Base-by-base conservation (phyloP, 2,329 filamentous ascomycete genomes). In the Dothiorella sarmentorum region DNA sequence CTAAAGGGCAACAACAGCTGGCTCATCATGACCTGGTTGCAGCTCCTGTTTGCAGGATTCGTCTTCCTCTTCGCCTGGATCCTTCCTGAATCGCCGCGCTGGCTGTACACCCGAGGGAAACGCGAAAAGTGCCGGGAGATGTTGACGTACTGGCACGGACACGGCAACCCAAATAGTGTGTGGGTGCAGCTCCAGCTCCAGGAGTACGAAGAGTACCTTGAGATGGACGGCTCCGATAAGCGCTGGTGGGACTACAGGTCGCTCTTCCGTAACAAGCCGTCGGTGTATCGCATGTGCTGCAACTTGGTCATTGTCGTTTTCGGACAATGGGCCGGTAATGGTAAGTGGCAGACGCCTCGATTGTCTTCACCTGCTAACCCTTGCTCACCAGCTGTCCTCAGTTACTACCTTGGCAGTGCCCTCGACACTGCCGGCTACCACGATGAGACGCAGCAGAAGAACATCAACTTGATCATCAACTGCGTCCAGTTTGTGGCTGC, bases 181-280 rank as follows among this genome's bases (percentile, higher is more conserved):
- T 73, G 84, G 55, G 82, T 84, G 2, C 76, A 80, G 63, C 74
- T 84, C 4, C 80, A 85, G 68, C 82, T 82, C 66, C 78, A 76
- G 24, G 81, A 85, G 64, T 81, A 83, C 66, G 70, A 81, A 29
- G 80, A 83, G 66, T 75, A 80, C 56, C 74, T 80, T 45, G 71
- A 72, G 43, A 65, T 76, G 11, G 77, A 75, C 7, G 73, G 73
- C 17, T 70, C 78, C n/a, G 82, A 84, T 60, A 85, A 85, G 64
- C 74, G 78, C 2, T 85, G 80, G 78, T 85, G 82, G 81, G 79
- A 85, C 67, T 85, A 81, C 71, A 71, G 79, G 7, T 81, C 81
- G 61, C 71, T 84, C 20, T 73, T 76, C 68, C 78, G 81, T 65
- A 78, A 77, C 3, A 70, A 70, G n/a, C 76, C 75, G 27, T 74